Evolutionary conservation across 805 yeast genomes (phyloP).

Genomic region (Yamadazyma sp.): DNA sequence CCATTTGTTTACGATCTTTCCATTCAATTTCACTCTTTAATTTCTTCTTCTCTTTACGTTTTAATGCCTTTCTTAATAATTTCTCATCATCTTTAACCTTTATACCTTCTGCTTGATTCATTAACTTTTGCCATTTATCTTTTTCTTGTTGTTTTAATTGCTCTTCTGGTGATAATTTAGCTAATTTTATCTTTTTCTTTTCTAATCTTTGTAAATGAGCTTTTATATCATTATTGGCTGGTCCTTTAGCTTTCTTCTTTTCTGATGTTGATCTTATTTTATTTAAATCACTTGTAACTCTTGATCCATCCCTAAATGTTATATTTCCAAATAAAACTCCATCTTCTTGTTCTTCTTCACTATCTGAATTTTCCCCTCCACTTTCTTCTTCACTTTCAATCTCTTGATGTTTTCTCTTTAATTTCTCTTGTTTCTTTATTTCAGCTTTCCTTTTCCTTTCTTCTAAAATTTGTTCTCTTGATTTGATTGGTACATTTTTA

Average conservation of each 20-base stretch:
- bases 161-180: slow-evolving; percentile 56
- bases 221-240: slow-evolving; percentile 77
- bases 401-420: slow-evolving; percentile 43
- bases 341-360: slow-evolving; percentile 29
- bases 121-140: slow-evolving; percentile 78
- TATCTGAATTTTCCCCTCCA: slow-evolving; percentile 23
- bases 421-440: slow-evolving; percentile 41
- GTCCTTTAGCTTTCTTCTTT: slow-evolving; percentile 67
- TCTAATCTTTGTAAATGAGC: slow-evolving; percentile 80
- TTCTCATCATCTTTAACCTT: slow-evolving; percentile 89
- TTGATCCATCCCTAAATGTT: slow-evolving; percentile 76
- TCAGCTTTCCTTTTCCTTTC: slow-evolving; percentile 55
- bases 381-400: slow-evolving; percentile 37
- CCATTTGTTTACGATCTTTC: slow-evolving; percentile 83
- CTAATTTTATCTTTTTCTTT: slow-evolving; percentile 63
- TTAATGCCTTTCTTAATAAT: slow-evolving; percentile 79
- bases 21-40: slow-evolving; percentile 87
- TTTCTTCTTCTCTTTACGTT: slow-evolving; percentile 78
- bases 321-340: slow-evolving; percentile 75
- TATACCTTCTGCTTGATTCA: slow-evolving; percentile 84
- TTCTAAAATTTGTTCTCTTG: slow-evolving; percentile 75
- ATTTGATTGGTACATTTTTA: slow-evolving; percentile 77
- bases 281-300: slow-evolving; percentile 69
- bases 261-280: slow-evolving; percentile 48
- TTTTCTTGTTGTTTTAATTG: slow-evolving; percentile 64